Evolutionary conservation across 2,329 filamentous ascomycete species (phyloP).

Genomic region (Ophiosphaerella herpotricha): DNA sequence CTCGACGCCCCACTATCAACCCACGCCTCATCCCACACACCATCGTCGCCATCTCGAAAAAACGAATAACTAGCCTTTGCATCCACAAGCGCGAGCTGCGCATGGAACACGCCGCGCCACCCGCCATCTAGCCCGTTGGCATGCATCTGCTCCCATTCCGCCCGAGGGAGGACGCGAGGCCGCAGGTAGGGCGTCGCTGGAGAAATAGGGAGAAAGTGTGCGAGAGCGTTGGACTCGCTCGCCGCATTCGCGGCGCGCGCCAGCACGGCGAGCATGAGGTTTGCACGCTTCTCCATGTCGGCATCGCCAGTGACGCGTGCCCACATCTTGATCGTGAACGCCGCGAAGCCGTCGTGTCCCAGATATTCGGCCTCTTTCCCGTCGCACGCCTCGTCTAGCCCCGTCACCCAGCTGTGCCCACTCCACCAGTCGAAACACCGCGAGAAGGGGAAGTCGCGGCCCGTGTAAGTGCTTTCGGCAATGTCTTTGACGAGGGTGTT

Average conservation of each 20-base stretch:
- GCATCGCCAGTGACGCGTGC: constrained; percentile 75
- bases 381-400: constrained; percentile 70
- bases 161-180: too few species aligned
- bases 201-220: too few species aligned
- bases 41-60: constrained; percentile 70
- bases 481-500: constrained; percentile 83
- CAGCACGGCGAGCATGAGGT: constrained; percentile 81
- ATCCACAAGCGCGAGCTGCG: constrained; percentile 79
- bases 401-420: constrained; percentile 92
- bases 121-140: constrained; percentile 63
- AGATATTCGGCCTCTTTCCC: constrained; percentile 87
- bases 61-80: constrained; percentile 72
- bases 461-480: constrained; percentile 76
- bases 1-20: constrained; percentile 74
- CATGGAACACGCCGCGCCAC: constrained; percentile 85
- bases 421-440: constrained; percentile 92
- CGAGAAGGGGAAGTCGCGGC: constrained; percentile 71
- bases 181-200: too few species aligned
- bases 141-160: constrained; percentile 70
- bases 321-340: constrained; percentile 94
- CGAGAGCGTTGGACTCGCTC: too few species aligned
- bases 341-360: constrained; percentile 86
- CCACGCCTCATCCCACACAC: constrained; percentile 60
- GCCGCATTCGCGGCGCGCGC: constrained; percentile 68
- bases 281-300: constrained; percentile 76